Percentiles rank a stretch among this genome's conserved stretches.
Evolutionary conservation across 306 rosid genomes (phyloP).

Genomic region (Prunus persica): Prunus_persica_NCBIv2 NC_034010.1:29831501-29832000

Average conservation of each 20-base stretch:
- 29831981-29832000: background rate
- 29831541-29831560: background rate
- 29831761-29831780: conserved; percentile 35
- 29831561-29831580: background rate
- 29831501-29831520: background rate
- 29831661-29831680: conserved; percentile 20
- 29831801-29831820: conserved; percentile 68
- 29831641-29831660: conserved; percentile 37
- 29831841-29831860: conserved; percentile 56
- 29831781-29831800: conserved; percentile 58
- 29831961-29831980: background rate
- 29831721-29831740: background rate
- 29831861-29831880: conserved; percentile 57
- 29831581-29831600: conserved; percentile 81
- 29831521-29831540: background rate
- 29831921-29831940: no score
- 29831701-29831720: background rate
- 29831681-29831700: background rate
- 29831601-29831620: conserved; percentile 39
- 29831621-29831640: conserved; percentile 32
- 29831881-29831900: conserved; percentile 42
- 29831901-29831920: no score
- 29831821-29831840: conserved; percentile 41
- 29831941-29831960: background rate
- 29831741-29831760: background rate